Evolutionary conservation across 345 rosid genomes (phyloP), one percentile per base, ranked within the genome.

Genomic region (Salix purpurea): DNA sequence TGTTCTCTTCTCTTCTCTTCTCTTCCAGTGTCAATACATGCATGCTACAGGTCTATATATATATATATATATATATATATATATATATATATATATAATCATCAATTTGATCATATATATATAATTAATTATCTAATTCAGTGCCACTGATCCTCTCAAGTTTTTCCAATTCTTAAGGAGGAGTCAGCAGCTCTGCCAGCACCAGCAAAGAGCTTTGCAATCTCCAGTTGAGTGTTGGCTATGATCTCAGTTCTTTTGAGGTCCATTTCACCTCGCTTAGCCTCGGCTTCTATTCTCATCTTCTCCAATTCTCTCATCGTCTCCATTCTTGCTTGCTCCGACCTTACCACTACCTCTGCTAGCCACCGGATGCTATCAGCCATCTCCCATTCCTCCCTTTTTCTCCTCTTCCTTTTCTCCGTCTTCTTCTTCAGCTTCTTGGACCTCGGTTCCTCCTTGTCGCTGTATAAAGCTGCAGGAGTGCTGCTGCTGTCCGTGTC

Each of bases 401-500:
- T 82, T 23, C 82, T 78, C 65, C 83, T 86, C 86, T 76, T 93
- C 79, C 76, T 89, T 26, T 68, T 86, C 78, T 84, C 82, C 85
- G 44, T 83, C 81, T 82, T 86, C 79, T 37, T 87, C 87, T 83
- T 88, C 82, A 69, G 10, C n/a, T 86, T 86, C 79, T 82, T 87
- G 34, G 86, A 65, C 76, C 80, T 79, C 7, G 42, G 9, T 66
- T 85, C 88, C 23, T 84, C 86, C 67, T 86, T 83, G 6, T 87
- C 85, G 19, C 90, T 93, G 69, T 86, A 87, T 24, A 91, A 74
- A 8, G 89, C 97, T 15, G 37, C 37, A 36, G 97, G 97, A 13
- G 97, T 95, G 82, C 96, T 93, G 82, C 96, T 93, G 36, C 97
- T 93, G 14, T 90, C 96, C 56, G 97, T 88, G 13, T 95, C 97